Base-by-base conservation (phyloP, 2,329 filamentous ascomycete species). In the Metarhizium anisopliae region DNA sequence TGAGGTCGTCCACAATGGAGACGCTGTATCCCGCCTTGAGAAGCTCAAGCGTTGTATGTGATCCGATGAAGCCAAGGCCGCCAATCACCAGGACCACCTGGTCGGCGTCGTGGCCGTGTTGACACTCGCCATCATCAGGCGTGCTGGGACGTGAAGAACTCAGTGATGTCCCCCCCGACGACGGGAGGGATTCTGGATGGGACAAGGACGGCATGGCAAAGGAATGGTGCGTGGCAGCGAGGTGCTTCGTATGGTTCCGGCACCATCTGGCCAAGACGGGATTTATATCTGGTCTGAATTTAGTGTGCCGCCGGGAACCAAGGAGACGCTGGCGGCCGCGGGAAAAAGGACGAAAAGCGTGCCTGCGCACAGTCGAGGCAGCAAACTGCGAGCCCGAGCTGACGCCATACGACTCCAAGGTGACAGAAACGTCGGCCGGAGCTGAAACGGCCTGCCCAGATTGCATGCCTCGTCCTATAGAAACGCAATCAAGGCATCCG, bases 41-140 rank as follows among this genome's bases (percentile, higher is more conserved):
- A 38, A 82, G 68, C 61, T 81, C 78, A 0, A 81, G 68, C 1
- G 75, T 72, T 0, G 79, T 82, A 63, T 82, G 79, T 2, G 77
- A 81, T 32, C 79, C 79, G 54, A 82, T 81, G 64, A 78, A 81
- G 6, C 78, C 78, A 14, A 79, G 72, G 10, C 78, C 78, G 20
- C 78, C 78, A 42, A 79, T 75, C 32, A 82, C 78, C 61, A 81
- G 67, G 54, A 74, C 72, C 56, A 71, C 70, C 11, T 30, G 42
- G n/a, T 47, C 25, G 42, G 13, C 8, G 5, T 40, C 38, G 32
- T 57, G 53, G 18, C 60, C 61, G 51, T 61, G 58, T 18, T 62
- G 60, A 14, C 16, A 45, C 18, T 25, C 42, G 6, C 18, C 42
- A 18, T 16, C 42, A 25, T 16, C 42, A 45, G 42, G 42, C 42